Conservation (phyloP, 2,329 filamentous ascomycete genomes). For the Colletotrichum endophyticum region DNA sequence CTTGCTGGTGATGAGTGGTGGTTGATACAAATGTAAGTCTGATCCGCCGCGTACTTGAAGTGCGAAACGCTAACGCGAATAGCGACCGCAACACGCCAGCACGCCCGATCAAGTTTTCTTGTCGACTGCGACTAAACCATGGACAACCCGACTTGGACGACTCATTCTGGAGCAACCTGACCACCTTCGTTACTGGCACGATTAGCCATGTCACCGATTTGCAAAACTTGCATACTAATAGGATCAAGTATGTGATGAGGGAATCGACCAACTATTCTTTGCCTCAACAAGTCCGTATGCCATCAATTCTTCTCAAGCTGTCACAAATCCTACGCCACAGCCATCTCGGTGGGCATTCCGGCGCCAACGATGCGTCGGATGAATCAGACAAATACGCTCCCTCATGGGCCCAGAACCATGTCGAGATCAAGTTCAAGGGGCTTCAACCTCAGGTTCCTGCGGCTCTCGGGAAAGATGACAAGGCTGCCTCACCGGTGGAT, state of each 20-base stretch:
- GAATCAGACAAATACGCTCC: conserved; percentile 22
- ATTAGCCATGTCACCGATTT: conserved; percentile 56
- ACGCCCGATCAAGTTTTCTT: conserved; percentile 24
- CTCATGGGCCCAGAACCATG: conserved; percentile 63
- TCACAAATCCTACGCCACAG: conserved; percentile 41
- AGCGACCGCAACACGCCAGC: conserved; percentile 31
- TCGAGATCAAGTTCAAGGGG: conserved; percentile 62
- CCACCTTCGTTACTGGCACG: conserved; percentile 53
- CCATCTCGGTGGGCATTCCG: neutral
- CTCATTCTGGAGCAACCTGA: conserved; percentile 57
- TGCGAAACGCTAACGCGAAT: neutral
- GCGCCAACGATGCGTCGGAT: conserved; percentile 16
- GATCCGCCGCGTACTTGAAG: too few species aligned
- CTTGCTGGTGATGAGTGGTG: conserved; percentile 81
- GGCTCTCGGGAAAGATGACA: neutral
- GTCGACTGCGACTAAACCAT: conserved; percentile 46
- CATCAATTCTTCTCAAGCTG: conserved; percentile 53
- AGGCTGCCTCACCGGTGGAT: neutral
- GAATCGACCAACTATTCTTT: conserved; percentile 41
- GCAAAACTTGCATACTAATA: conserved; percentile 49
- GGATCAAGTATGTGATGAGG: conserved; percentile 43
- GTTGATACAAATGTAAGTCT: conserved; percentile 68
- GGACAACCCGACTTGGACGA: conserved; percentile 50
- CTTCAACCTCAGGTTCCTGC: conserved; percentile 33
- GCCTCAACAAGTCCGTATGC: conserved; percentile 49